Conservation (phyloP, 2,329 filamentous ascomycete species). For the Microdochium trichocladiopsis region DNA sequence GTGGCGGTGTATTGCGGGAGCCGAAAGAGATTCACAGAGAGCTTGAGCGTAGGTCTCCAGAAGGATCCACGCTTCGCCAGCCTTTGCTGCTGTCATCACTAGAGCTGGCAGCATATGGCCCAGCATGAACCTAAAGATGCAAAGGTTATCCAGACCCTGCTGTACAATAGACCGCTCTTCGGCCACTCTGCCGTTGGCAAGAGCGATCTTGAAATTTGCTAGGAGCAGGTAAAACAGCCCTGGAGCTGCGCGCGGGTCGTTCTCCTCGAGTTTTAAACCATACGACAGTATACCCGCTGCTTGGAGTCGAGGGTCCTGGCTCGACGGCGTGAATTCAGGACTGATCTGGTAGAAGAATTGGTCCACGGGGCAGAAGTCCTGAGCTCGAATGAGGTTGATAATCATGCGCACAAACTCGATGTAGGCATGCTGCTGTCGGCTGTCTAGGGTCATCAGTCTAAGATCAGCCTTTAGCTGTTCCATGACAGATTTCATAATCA, state of each 20-base stretch:
- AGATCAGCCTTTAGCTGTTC: slow-evolving; percentile 46
- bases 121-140: slow-evolving; percentile 40
- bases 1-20: slow-evolving; percentile 25
- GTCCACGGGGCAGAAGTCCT: slow-evolving; percentile 48
- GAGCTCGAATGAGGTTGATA: slow-evolving; percentile 45
- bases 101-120: slow-evolving; percentile 48
- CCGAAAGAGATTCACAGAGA: slow-evolving; percentile 26
- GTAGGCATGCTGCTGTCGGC: slow-evolving; percentile 34
- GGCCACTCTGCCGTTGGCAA: slow-evolving; percentile 39
- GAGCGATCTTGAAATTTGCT: slow-evolving; percentile 48
- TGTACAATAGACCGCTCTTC: slow-evolving; percentile 38
- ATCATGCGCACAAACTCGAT: slow-evolving; percentile 45
- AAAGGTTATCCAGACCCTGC: slow-evolving; percentile 37
- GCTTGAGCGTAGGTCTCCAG: slow-evolving; percentile 43
- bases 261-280: slow-evolving; percentile 45
- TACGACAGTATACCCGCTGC: slow-evolving; percentile 49
- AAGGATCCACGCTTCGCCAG: slow-evolving; percentile 34
- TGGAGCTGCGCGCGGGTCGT: slow-evolving; percentile 36
- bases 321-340: slow-evolving; percentile 46
- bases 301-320: slow-evolving; percentile 48
- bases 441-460: slow-evolving; percentile 23
- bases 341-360: slow-evolving; percentile 50
- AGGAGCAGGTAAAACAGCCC: slow-evolving; percentile 51
- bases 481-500: slow-evolving; percentile 40
- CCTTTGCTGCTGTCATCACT: slow-evolving; percentile 27